Evolutionary conservation across 306 rosid species (phyloP).

Genomic region (Vigna mungo): DNA sequence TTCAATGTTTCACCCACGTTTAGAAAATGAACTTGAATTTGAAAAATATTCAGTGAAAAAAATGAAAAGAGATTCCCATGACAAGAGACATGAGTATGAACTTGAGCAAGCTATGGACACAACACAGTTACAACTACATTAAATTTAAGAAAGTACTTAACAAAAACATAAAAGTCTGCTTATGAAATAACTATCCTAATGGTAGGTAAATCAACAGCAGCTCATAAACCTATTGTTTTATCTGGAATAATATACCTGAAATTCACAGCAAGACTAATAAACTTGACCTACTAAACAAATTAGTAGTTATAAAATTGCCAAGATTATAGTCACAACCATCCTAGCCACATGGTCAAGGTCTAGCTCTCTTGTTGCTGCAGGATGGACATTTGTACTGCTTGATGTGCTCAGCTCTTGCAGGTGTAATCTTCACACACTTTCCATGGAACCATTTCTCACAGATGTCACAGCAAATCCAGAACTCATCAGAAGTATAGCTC

Average conservation of each 20-base stretch:
- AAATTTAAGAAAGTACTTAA: constrained; percentile 46
- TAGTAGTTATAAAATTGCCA: constrained; percentile 50
- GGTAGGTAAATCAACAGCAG: constrained; percentile 20
- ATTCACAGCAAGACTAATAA: constrained; percentile 44
- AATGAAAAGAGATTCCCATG: neutral
- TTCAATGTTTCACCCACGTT: neutral
- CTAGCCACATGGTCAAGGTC: constrained; percentile 52
- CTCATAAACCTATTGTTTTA: constrained; percentile 42
- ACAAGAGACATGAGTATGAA: neutral
- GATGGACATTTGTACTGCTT: constrained; percentile 96
- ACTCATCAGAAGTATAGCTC: constrained; percentile 69
- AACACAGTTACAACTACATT: constrained; percentile 38
- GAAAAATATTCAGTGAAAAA: neutral
- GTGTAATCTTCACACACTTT: constrained; percentile 88
- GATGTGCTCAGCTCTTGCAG: constrained; percentile 83
- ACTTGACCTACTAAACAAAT: constrained; percentile 56
- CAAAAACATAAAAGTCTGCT: constrained; percentile 37
- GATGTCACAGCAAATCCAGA: constrained; percentile 91
- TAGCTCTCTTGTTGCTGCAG: constrained; percentile 89
- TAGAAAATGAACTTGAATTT: neutral
- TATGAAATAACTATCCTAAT: constrained; percentile 45
- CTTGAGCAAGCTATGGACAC: constrained; percentile 29
- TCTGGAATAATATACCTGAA: constrained; percentile 46
- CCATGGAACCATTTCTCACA: constrained; percentile 98
- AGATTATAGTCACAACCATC: constrained; percentile 15